Evolutionary conservation across 768 basidiomycete genomes (phyloP).

Genomic region (Xanthoconium purpureum): DNA sequence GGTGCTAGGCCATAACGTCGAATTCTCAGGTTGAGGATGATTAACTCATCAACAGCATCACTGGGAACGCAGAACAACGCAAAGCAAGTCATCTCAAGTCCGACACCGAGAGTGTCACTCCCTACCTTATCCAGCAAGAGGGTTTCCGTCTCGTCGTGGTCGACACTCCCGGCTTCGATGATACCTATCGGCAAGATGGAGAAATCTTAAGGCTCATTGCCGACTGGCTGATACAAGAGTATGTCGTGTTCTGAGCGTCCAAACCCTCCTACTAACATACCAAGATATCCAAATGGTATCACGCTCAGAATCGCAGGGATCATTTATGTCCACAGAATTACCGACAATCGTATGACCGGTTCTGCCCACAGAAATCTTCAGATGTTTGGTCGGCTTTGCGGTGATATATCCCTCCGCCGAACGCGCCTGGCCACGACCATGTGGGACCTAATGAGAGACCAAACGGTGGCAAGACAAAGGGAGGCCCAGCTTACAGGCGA

Average conservation of each 20-base stretch:
- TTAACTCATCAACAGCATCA: too few species aligned
- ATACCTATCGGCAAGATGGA: constrained; percentile 13
- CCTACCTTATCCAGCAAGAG: too few species aligned
- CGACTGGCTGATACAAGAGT: constrained; percentile 21
- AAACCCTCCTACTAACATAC: background rate
- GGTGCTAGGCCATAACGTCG: too few species aligned
- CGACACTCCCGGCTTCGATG: constrained; percentile 20
- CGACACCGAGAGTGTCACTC: too few species aligned
- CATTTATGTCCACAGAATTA: constrained; percentile 35
- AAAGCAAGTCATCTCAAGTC: too few species aligned
- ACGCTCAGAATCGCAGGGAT: constrained; percentile 28
- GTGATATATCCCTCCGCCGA: constrained; percentile 25
- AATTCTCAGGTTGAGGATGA: too few species aligned
- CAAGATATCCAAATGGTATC: constrained; percentile 7
- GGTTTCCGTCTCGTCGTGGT: constrained; percentile 8
- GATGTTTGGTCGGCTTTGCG: constrained; percentile 36
- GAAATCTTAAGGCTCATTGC: constrained; percentile 13
- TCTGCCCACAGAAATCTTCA: constrained; percentile 29
- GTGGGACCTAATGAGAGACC: constrained; percentile 31
- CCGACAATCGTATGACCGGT: constrained; percentile 34
- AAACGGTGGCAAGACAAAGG: background rate
- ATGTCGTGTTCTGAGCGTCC: background rate
- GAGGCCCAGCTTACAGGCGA: constrained; percentile 25
- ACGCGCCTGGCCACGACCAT: constrained; percentile 38
- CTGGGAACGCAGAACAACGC: too few species aligned